These are phyloP conservation scores for Plasmodium sp. DNA, from an alignment of 169 alveolate species.

Conservation along the genomic window DNA sequence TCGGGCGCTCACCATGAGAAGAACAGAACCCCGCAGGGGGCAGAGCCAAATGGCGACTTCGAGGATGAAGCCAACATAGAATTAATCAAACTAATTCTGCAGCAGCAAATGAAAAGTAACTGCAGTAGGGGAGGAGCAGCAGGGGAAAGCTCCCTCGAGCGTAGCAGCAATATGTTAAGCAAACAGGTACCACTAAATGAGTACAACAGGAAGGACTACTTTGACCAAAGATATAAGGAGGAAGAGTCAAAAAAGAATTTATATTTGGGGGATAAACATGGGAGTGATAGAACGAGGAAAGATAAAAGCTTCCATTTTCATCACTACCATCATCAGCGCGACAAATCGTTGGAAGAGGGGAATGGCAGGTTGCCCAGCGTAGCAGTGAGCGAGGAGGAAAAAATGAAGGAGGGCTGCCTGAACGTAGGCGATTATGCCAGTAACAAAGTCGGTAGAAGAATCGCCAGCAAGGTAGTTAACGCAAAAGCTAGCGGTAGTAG, in stretches of 20 bases:
- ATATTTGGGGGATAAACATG: neutral
- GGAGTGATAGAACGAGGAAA: neutral
- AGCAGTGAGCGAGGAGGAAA: neutral
- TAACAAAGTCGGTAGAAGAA: neutral
- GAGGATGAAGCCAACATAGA: slow-evolving; percentile 3
- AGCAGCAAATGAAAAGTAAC: neutral
- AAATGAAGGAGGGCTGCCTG: neutral
- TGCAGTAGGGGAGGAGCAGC: no score
- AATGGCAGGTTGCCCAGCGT: neutral
- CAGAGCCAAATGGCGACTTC: neutral
- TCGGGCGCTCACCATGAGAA: neutral
- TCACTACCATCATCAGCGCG: neutral
- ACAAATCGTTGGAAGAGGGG: neutral
- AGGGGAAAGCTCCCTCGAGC: neutral
- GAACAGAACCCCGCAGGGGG: neutral
- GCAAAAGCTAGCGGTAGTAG: neutral
- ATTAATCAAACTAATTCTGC: slow-evolving; percentile 25
- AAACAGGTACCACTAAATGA: neutral
- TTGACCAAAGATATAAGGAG: neutral
- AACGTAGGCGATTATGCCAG: neutral
- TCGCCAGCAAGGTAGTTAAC: neutral
- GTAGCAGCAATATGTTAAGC: neutral
- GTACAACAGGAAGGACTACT: neutral
- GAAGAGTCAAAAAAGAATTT: neutral
- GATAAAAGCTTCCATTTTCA: neutral